Base-by-base conservation (phyloP, 78 protist genomes). In the Polysphondylium violaceum region DNA sequence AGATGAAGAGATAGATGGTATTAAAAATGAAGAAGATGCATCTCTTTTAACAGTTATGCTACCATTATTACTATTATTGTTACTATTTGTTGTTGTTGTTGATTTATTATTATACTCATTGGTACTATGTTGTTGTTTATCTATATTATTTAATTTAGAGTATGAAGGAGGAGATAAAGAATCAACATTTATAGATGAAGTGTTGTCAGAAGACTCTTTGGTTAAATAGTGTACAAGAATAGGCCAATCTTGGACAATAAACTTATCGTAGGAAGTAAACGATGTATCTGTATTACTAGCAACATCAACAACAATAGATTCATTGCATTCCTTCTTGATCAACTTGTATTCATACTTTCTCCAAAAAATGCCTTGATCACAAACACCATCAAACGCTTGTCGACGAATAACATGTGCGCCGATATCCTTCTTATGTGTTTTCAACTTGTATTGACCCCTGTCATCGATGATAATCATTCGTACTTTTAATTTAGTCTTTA, bases 211-310 rank as follows among this genome's bases (percentile, higher is more conserved):
- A 4, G 91, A 36, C 21, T 77, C 81, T 25, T 67, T 74, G 0
- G 91, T 69, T 25, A 88, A 35, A 50, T 88, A 88, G 36, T 88
- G 94, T 17, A 88, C 94, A 2, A 88, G 40, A 31, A 88, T 72
- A 12, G 94, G 94, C 68, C 50, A 88, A 51, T 76, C 87, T 67
- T 88, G 94, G 44, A 88, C 76, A 14, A 47, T 33, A 38, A 60
- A 53, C 58, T 64, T 50, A 33, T 87, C 86, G 23, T 74, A 50
- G 55, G 41, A 58, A 0, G 36, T 21, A 2, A 69, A 36, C 17
- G 44, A 14, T 21, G 23, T 59, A 1, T 29, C 40, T 8, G 27
- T 56, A 12, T 56, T 33, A 6, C 36, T 29, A 3, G 41, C 58
- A 16, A 21, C 33, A 1, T 63, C 29, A 5, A 65, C 65, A 33